phyloP scores from a whole-genome alignment of 805 yeast genomes.

The Kodamaea sagamina region DNA sequence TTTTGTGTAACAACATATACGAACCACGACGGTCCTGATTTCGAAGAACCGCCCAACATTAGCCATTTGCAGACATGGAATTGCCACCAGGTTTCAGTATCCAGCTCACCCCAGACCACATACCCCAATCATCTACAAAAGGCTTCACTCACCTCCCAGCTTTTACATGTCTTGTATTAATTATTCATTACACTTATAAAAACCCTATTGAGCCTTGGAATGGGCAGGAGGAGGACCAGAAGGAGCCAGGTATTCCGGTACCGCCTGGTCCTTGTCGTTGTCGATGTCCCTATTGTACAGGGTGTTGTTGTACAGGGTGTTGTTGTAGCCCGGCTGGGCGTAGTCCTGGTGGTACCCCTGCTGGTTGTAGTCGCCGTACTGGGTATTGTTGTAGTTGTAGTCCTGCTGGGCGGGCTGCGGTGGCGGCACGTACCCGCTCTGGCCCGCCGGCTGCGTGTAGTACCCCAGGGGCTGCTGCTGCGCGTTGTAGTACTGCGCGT shows the following conservation, averaged over 20 bases:
- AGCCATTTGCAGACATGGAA: too few species aligned
- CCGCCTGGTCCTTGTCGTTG: not conserved
- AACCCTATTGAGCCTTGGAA: not conserved
- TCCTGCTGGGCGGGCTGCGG: constrained; percentile 1
- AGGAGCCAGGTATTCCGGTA: not conserved
- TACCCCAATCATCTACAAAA: too few species aligned
- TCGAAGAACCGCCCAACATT: too few species aligned
- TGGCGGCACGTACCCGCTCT: not conserved
- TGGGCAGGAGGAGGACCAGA: not conserved
- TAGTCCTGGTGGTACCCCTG: not conserved
- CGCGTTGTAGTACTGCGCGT: constrained; percentile 4
- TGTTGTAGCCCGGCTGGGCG: not conserved
- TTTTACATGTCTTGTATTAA: too few species aligned
- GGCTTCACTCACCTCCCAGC: too few species aligned
- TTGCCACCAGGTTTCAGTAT: too few species aligned
- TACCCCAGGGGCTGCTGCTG: constrained; percentile 2
- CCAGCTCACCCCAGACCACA: too few species aligned
- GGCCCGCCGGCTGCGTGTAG: constrained; percentile 1
- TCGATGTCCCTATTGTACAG: not conserved
- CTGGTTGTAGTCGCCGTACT: not conserved
- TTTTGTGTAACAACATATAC: too few species aligned
- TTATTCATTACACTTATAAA: not conserved
- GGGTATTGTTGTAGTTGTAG: constrained; percentile 4
- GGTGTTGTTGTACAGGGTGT: not conserved
- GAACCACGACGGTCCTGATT: too few species aligned